Conservation (phyloP, 768 basidiomycete genomes). For the Leccinum imitatum region DNA sequence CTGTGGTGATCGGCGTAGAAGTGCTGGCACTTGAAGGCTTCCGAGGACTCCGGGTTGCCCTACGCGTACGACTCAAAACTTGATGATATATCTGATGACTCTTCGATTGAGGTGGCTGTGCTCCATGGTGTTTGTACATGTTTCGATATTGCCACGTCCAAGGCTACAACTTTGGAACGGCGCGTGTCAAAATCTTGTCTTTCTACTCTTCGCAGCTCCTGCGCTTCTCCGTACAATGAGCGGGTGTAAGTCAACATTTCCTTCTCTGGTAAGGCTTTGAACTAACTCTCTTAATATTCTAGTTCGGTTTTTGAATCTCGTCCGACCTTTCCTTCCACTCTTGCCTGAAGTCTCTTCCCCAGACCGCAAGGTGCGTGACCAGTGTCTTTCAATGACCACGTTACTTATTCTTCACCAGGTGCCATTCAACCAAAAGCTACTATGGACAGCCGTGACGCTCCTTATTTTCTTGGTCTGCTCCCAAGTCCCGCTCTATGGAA, state of each 20-base stretch:
- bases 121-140: constrained; percentile 19
- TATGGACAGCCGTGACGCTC: constrained; percentile 99
- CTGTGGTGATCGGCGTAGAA: background rate
- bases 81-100: too few relatives aligned
- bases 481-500: constrained; percentile 97
- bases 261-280: background rate
- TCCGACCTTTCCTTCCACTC: constrained; percentile 95
- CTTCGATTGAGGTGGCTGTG: constrained; percentile 17
- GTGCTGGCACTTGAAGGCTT: background rate
- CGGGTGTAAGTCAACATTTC: constrained; percentile 59
- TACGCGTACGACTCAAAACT: too few relatives aligned
- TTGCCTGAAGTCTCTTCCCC: constrained; percentile 97
- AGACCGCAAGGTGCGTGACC: constrained; percentile 79
- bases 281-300: constrained; percentile 1
- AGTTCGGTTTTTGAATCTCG: constrained; percentile 96
- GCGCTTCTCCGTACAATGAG: constrained; percentile 55
- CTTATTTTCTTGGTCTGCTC: constrained; percentile 99
- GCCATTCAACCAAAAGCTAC: constrained; percentile 96
- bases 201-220: constrained; percentile 23
- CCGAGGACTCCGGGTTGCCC: too few relatives aligned
- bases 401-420: constrained; percentile 51
- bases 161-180: constrained; percentile 16
- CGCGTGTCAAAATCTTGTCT: constrained; percentile 21
- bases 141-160: constrained; percentile 34
- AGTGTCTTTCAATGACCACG: background rate